A percentile compares a stretch with the other conserved stretches of the same genome.
phyloP scores from a whole-genome alignment of 139 green algal genomes.

The Coelastrella sp. region DNA sequence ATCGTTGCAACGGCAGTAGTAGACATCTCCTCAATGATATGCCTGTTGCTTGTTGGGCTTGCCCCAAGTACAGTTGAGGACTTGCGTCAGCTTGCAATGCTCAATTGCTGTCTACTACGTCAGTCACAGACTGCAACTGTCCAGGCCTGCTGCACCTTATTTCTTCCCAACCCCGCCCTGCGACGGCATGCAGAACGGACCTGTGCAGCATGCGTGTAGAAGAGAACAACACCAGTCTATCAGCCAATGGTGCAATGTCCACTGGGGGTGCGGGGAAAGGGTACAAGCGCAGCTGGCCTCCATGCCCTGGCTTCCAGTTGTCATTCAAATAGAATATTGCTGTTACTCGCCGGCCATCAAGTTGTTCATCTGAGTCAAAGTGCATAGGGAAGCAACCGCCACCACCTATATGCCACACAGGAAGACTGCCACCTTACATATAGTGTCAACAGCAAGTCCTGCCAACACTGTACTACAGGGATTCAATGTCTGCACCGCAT shows the following conservation, averaged over 20 bases:
- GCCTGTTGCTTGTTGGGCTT: neutral
- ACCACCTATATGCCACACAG: neutral
- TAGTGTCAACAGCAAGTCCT: too few relatives aligned
- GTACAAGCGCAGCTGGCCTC: constrained; percentile 82
- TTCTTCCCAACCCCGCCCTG: neutral
- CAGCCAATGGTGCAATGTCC: constrained; percentile 68
- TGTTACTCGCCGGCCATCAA: constrained; percentile 75
- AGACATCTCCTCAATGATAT: neutral
- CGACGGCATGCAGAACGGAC: neutral
- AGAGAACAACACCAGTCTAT: constrained; percentile 83
- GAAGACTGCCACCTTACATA: too few relatives aligned
- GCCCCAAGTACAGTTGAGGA: too few relatives aligned
- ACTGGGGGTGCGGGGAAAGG: constrained; percentile 71
- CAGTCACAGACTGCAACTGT: neutral
- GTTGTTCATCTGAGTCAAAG: constrained; percentile 73
- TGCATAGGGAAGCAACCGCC: constrained; percentile 89
- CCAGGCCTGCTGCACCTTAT: neutral
- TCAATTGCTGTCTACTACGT: too few relatives aligned
- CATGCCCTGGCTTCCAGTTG: constrained; percentile 64
- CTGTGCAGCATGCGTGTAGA: constrained; percentile 79
- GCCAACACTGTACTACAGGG: too few relatives aligned
- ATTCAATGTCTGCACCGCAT: too few relatives aligned
- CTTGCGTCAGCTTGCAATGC: too few relatives aligned
- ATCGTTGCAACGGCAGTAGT: too few relatives aligned
- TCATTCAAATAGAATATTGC: constrained; percentile 83